Conservation (phyloP, 2,329 filamentous ascomycete species). For the Alternaria alternata region DNA sequence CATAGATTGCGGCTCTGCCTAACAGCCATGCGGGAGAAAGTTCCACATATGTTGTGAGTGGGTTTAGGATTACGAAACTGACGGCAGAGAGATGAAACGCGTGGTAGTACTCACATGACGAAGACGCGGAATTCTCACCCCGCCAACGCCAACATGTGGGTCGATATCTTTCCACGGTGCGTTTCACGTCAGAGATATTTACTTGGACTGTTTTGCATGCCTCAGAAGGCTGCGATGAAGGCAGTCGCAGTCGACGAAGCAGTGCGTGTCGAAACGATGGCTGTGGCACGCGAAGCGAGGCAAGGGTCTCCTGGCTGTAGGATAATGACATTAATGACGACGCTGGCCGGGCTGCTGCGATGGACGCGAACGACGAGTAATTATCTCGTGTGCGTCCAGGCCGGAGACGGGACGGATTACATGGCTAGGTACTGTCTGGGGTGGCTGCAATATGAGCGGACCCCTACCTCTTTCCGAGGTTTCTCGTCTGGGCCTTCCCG, state of each 20-base stretch:
- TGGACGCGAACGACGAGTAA: conserved; percentile 5
- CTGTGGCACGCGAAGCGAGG: conserved; percentile 9
- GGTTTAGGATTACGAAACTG: conserved; percentile 21
- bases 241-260: background rate
- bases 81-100: conserved; percentile 25
- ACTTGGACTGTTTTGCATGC: conserved; percentile 23
- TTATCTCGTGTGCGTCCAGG: conserved; percentile 6
- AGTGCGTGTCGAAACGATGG: conserved; percentile 10
- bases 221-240: conserved; percentile 13
- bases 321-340: background rate
- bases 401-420: conserved; percentile 12
- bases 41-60: conserved; percentile 13
- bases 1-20: conserved; percentile 11
- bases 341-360: background rate
- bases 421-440: conserved; percentile 6
- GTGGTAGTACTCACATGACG: conserved; percentile 22
- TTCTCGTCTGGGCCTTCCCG: conserved; percentile 27
- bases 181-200: conserved; percentile 28
- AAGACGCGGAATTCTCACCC: conserved; percentile 20
- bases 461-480: conserved; percentile 17
- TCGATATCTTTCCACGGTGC: conserved; percentile 18
- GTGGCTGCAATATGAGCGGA: conserved; percentile 10
- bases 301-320: conserved; percentile 4
- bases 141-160: conserved; percentile 32
- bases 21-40: conserved; percentile 12